phyloP scores from a whole-genome alignment of 208 protist species.

The Trypanosoma avium region DNA sequence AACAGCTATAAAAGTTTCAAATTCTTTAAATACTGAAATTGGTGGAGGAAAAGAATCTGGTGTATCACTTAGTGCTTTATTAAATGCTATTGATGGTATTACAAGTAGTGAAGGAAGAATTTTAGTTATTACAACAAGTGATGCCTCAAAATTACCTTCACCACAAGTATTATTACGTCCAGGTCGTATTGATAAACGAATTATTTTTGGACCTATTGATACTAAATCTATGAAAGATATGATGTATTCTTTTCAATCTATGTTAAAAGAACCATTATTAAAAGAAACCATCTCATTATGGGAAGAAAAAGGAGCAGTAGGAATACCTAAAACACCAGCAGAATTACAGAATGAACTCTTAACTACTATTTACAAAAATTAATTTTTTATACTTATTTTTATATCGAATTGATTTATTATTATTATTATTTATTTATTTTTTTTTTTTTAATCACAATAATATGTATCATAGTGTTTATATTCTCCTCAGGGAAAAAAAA shows the following conservation, averaged over 20 bases:
- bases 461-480: background rate
- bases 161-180: conserved; percentile 91
- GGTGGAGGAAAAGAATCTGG: conserved; percentile 26
- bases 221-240: conserved; percentile 45
- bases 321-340: conserved; percentile 16
- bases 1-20: conserved; percentile 62
- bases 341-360: conserved; percentile 32
- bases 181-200: conserved; percentile 88
- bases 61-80: conserved; percentile 92
- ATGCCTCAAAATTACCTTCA: conserved; percentile 80
- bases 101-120: conserved; percentile 91
- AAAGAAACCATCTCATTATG: background rate
- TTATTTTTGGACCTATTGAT: conserved; percentile 55
- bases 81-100: conserved; percentile 96
- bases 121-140: conserved; percentile 95
- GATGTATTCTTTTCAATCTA: conserved; percentile 26
- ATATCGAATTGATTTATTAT: background rate
- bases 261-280: background rate
- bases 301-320: background rate
- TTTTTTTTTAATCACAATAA: background rate
- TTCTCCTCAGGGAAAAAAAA: no score
- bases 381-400: background rate
- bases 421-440: conserved; percentile 9
- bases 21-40: conserved; percentile 23
- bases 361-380: conserved; percentile 18